Percentiles rank a stretch among this genome's conserved stretches.
These are phyloP conservation scores for Lodderomyces oxycetoniae DNA, from an alignment of 1,139 yeast genomes.

Conservation along the genomic window DNA sequence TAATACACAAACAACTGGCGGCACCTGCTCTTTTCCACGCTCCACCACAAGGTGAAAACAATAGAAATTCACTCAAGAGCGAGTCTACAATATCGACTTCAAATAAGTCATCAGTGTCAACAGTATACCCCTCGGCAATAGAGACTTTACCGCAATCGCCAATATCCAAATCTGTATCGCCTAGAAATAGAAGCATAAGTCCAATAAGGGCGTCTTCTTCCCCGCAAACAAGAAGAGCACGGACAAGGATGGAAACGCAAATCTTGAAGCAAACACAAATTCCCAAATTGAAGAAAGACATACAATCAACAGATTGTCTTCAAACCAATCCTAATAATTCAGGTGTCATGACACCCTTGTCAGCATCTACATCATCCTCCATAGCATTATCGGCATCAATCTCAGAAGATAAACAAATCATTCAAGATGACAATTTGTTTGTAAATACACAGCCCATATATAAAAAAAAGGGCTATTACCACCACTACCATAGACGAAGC, in stretches of 20 bases:
- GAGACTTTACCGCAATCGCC: too few species aligned
- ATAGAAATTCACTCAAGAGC: constrained; percentile 2
- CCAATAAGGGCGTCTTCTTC: too few species aligned
- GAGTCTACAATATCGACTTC: constrained; percentile 5
- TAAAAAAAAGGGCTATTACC: too few species aligned
- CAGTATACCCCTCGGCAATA: too few species aligned
- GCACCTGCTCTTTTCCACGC: constrained; percentile 1
- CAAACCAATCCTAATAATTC: too few species aligned
- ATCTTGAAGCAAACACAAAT: constrained; percentile 26
- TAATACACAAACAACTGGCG: background rate
- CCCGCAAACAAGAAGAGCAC: too few species aligned
- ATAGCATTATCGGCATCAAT: background rate
- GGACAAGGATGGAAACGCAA: too few species aligned
- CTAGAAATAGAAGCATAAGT: too few species aligned
- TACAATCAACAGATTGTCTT: too few species aligned
- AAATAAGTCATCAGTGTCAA: constrained; percentile 2
- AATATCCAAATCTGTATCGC: too few species aligned
- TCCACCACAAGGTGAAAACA: background rate
- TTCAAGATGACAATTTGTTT: background rate
- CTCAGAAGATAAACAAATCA: background rate
- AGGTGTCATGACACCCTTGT: background rate
- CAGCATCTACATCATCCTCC: background rate
- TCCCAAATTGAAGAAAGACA: constrained; percentile 21
- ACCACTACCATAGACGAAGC: constrained; percentile 1
- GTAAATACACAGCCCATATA: too few species aligned